Base-by-base conservation (phyloP, 2,329 filamentous ascomycete species). In the Trematosphaeria pertusa region DNA sequence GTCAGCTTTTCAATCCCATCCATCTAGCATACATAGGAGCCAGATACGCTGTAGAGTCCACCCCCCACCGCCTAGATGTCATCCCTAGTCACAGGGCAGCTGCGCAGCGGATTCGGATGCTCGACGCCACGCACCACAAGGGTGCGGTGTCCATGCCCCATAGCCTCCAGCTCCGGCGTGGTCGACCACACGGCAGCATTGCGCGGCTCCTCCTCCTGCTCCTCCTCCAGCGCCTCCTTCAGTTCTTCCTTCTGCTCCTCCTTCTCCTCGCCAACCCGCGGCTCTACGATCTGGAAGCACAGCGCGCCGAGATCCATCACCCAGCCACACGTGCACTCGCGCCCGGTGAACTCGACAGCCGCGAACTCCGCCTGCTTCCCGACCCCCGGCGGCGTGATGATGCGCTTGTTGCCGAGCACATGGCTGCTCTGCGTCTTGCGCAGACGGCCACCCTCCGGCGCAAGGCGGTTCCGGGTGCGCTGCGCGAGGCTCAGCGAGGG, bases 221-320 rank as follows among this genome's bases (percentile, higher is more conserved):
- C 24, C 10, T 18, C 20, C 14, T 19, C 37, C n/a, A 26, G 19
- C 14, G 34, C 24, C 4, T 34, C 37, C 14, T 42, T 20, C n/a
- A 21, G 12, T 11, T 37, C 37, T 8, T 33, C 42, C 24, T 36
- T 43, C 14, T 43, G 26, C 2, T 26, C 34, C 40, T 48, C 43
- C 12, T 35, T 30, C n/a, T 35, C 18, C 3, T 7, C 28, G 9
- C 18, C 45, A 11, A 38, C 31, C n/a, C 45, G 43, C 2, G 35
- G 26, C 3, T 58, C 56, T 4, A 54, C 37, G 18, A 63, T 46
- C 52, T 64, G 57, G 34, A 64, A 67, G 43, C 56, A 62, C 6
- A 65, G 45, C 2, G 51, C 52, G 8, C 36, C 21, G 19, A 52
- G 22, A 14, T 56, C 48, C 7, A 58, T 58, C 6, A 32, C 31